phyloP scores from a whole-genome alignment of 2,329 filamentous ascomycete species.

The Alternaria incomplexa region DNA sequence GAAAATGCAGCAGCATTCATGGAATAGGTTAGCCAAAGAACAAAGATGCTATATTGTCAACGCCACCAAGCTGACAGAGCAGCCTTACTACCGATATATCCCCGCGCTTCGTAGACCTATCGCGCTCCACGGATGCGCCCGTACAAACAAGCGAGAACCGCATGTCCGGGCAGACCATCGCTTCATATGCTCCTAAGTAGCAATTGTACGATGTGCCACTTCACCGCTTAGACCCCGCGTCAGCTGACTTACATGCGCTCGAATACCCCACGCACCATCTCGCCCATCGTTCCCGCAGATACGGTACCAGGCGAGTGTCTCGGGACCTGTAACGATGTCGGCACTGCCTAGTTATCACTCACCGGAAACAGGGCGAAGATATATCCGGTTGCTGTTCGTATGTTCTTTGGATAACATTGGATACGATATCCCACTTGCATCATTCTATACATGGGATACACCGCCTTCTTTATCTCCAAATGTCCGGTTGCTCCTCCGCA shows the following conservation, averaged over 20 bases:
- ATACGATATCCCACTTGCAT: neutral
- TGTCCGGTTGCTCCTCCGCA: neutral
- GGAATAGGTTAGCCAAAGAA: neutral
- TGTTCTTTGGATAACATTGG: neutral
- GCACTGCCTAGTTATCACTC: constrained; percentile 1
- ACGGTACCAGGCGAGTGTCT: neutral
- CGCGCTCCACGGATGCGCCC: neutral
- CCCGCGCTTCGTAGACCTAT: neutral
- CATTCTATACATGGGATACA: neutral
- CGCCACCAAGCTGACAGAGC: constrained; percentile 6
- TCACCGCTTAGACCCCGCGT: constrained; percentile 5
- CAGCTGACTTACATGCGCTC: constrained; percentile 8
- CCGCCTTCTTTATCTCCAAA: neutral
- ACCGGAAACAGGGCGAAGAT: constrained; percentile 12
- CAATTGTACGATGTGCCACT: neutral
- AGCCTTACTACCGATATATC: neutral
- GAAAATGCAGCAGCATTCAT: neutral
- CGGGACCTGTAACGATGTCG: neutral
- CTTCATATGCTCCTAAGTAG: neutral
- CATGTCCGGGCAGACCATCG: neutral
- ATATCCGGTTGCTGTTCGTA: neutral
- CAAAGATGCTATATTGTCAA: neutral
- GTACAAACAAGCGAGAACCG: neutral
- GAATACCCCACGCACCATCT: neutral
- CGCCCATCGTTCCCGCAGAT: neutral